Percentiles rank a stretch among this genome's conserved stretches.
Evolutionary conservation across 495 filamentous ascomycete species (phyloP).

Genomic region (Lichenothelia convexa): DNA sequence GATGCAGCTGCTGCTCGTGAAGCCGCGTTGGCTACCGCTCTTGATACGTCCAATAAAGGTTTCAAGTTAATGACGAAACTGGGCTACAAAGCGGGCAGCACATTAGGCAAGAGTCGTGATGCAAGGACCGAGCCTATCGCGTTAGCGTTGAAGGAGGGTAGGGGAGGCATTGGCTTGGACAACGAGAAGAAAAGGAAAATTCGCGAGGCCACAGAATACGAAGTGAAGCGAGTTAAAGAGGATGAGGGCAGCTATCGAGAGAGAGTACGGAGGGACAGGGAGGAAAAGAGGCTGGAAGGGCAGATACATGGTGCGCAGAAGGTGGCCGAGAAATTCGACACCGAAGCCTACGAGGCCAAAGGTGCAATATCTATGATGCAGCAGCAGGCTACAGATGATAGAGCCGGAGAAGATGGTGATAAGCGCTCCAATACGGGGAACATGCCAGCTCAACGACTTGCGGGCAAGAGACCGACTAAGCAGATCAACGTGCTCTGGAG

Average conservation of each 20-base stretch:
- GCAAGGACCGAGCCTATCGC: slow-evolving; percentile 45
- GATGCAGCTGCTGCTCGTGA: slow-evolving; percentile 55
- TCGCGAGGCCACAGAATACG: slow-evolving; percentile 35
- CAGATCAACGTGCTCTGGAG: slow-evolving; percentile 65
- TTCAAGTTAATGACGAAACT: slow-evolving; percentile 94
- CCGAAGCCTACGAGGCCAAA: slow-evolving; percentile 21
- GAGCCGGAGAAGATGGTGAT: slow-evolving; percentile 1
- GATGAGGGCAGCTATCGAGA: slow-evolving; percentile 65
- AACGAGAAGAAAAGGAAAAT: slow-evolving; percentile 69
- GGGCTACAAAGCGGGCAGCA: slow-evolving; percentile 60
- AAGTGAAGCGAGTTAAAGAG: slow-evolving; percentile 41
- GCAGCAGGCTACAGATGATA: slow-evolving; percentile 3
- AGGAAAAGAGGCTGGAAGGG: slow-evolving; percentile 47
- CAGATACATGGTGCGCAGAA: slow-evolving; percentile 60
- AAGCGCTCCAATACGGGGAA: background rate
- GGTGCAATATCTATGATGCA: slow-evolving; percentile 10
- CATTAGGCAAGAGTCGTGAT: slow-evolving; percentile 39
- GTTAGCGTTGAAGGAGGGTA: slow-evolving; percentile 53
- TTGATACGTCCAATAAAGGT: slow-evolving; percentile 53
- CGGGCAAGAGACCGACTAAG: slow-evolving; percentile 30
- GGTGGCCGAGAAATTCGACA: slow-evolving; percentile 57
- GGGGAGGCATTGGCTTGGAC: slow-evolving; percentile 74
- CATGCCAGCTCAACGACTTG: slow-evolving; percentile 16
- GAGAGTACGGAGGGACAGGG: slow-evolving; percentile 49
- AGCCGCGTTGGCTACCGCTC: slow-evolving; percentile 48